Evolutionary conservation across 768 basidiomycete species (phyloP).

Genomic region (Tulasnella sp.): DNA sequence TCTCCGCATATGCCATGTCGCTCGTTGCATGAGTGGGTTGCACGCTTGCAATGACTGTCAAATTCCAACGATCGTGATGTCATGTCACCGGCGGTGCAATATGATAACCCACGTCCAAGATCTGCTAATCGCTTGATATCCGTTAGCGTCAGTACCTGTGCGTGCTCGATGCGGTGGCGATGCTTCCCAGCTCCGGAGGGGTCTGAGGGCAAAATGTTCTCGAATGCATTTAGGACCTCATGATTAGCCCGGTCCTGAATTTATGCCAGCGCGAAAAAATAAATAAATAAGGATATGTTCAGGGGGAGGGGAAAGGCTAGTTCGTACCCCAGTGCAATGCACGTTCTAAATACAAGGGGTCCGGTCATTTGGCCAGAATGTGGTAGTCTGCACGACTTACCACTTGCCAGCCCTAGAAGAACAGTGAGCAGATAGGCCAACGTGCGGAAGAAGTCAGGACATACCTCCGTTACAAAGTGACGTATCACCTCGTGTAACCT

Average conservation of each 20-base stretch:
- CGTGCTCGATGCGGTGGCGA: slow-evolving; percentile 81
- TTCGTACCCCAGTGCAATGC: slow-evolving; percentile 61
- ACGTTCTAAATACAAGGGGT: slow-evolving; percentile 46
- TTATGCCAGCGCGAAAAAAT: neutral
- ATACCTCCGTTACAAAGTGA: slow-evolving; percentile 48
- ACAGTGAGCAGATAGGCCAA: neutral
- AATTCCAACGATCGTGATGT: neutral
- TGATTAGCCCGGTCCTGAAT: slow-evolving; percentile 78
- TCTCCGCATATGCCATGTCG: slow-evolving; percentile 89
- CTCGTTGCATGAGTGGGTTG: slow-evolving; percentile 88
- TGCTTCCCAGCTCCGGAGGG: neutral
- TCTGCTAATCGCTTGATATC: slow-evolving; percentile 59
- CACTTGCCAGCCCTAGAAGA: slow-evolving; percentile 57
- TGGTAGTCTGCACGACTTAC: slow-evolving; percentile 34
- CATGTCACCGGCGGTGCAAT: neutral
- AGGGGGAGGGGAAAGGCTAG: too few relatives aligned
- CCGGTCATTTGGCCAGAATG: neutral
- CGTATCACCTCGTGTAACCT: slow-evolving; percentile 42
- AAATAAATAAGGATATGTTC: neutral
- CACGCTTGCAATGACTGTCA: slow-evolving; percentile 72
- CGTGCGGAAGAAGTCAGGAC: slow-evolving; percentile 1
- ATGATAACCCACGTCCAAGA: slow-evolving; percentile 50
- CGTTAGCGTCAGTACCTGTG: slow-evolving; percentile 64
- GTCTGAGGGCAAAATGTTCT: slow-evolving; percentile 38
- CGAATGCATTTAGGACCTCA: slow-evolving; percentile 71